Base-by-base conservation (phyloP, 2,329 filamentous ascomycete genomes). In the Penicillium sp. region DNA sequence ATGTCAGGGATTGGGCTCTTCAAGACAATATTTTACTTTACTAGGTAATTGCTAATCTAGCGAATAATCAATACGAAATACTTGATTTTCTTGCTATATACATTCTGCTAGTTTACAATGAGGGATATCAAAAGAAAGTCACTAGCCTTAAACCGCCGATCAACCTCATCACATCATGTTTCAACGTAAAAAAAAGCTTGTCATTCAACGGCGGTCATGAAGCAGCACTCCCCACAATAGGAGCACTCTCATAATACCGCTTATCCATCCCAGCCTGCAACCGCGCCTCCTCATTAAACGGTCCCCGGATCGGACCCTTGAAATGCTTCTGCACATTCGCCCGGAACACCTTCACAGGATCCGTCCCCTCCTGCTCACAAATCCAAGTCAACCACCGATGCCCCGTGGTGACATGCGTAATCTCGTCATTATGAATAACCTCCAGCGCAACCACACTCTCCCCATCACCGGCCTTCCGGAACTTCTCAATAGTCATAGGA, bases 371-470 rank as follows among this genome's bases (percentile, higher is more conserved):
- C 38, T 75, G 68, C 27, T 68, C 62, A 41, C 74, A 76, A 18
- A 76, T 75, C 74, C 74, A 76, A 2, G 65, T 72, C 33, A 76
- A 49, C 74, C 74, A 76, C 29, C 74, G 60, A 50, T 76, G 73
- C 4, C 74, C 74, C 4, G 74, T 75, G 0, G 74, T 76, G 16
- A 76, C 74, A 53, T 76, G 74, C 0, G 74, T 76, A 35, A 76
- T 75, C 55, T 76, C 74, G 37, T 76, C 74, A 41, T 75, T 75
- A 43, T 76, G 74, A 28, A 76, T 76, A 18, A 76, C 61, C 30
- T 70, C 69, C 46, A 76, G 53, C 3, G 63, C 61, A 9, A 70
- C 63, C 12, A 75, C 73, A 41, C 73, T 76, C 39, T 76, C 72
- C 8, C 30, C 34, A 35, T 76, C 74, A 2, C 60, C 58, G 0